A percentile compares a stretch with the other conserved stretches of the same genome.
phyloP scores from a whole-genome alignment of 1,284 basidiomycete genomes.

The Heterobasidion annosum region DNA sequence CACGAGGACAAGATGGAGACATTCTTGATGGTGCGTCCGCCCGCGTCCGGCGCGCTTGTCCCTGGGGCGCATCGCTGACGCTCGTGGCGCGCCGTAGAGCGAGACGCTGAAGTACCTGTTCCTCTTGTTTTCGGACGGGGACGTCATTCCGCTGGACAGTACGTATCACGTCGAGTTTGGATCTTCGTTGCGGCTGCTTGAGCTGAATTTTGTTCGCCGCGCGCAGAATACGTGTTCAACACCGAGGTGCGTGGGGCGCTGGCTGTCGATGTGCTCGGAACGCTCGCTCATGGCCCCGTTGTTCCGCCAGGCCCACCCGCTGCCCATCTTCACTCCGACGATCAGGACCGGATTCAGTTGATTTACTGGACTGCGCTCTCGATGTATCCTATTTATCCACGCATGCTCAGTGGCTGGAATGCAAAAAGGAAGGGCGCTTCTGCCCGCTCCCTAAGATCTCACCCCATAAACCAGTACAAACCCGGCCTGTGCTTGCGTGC shows the following conservation, averaged over 20 bases:
- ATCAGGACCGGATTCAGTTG: slow-evolving; percentile 44
- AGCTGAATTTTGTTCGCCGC: background rate
- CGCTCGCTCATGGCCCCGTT: slow-evolving; percentile 1
- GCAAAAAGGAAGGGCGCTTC: background rate
- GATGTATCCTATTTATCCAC: background rate
- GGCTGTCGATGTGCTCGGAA: background rate
- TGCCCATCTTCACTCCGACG: slow-evolving; percentile 53
- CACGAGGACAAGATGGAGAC: slow-evolving; percentile 93
- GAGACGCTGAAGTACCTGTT: slow-evolving; percentile 96
- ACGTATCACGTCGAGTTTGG: slow-evolving; percentile 19
- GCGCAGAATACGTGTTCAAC: slow-evolving; percentile 84
- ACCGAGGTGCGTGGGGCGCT: slow-evolving; percentile 59
- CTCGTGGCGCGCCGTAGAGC: slow-evolving; percentile 34
- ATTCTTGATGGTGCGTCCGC: slow-evolving; percentile 67
- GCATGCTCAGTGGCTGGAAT: background rate
- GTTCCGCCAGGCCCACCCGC: slow-evolving; percentile 47
- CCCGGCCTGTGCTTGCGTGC: too few species aligned
- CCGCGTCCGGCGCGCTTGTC: background rate
- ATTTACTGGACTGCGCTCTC: slow-evolving; percentile 1
- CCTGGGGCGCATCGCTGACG: background rate
- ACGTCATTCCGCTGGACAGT: slow-evolving; percentile 68
- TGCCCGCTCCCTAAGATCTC: background rate
- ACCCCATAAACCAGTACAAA: too few species aligned
- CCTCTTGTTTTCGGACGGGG: slow-evolving; percentile 76
- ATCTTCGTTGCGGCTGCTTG: background rate